These are phyloP conservation scores for Pseudogymnoascus sp. DNA, from an alignment of 2,329 filamentous ascomycete genomes.

Conservation along the genomic window DNA sequence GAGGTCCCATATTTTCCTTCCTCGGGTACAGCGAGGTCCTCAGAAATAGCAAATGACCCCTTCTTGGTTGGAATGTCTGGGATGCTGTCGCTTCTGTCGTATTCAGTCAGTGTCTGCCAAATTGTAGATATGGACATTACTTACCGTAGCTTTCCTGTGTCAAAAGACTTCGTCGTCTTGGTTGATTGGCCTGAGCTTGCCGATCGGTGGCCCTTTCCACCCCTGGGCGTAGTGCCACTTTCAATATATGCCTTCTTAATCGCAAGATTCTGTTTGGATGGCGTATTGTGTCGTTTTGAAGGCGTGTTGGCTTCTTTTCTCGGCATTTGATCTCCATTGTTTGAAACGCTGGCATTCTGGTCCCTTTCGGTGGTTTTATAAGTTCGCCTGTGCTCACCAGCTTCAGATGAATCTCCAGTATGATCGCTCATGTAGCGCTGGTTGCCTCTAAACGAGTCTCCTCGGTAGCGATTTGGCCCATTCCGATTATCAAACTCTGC, in stretches of 20 bases:
- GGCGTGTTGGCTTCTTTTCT: not conserved
- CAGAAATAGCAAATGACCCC: not conserved
- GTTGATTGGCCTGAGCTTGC: not conserved
- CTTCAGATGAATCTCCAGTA: not conserved
- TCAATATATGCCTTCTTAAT: not conserved
- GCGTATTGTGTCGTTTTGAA: not conserved
- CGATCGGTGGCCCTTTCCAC: not conserved
- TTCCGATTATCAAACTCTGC: not conserved
- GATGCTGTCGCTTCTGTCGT: not conserved
- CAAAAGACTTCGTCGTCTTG: not conserved
- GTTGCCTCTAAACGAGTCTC: not conserved
- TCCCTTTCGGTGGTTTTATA: not conserved
- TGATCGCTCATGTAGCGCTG: not conserved
- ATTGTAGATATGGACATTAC: not conserved
- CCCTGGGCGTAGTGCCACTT: not conserved
- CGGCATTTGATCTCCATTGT: not conserved
- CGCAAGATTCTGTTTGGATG: not conserved
- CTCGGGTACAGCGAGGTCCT: not conserved
- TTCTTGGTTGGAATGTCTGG: not conserved
- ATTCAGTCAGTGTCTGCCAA: not conserved
- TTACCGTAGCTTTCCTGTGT: not conserved
- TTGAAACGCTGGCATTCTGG: not conserved
- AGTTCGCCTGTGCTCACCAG: not conserved
- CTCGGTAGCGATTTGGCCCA: not conserved
- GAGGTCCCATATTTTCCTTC: not conserved